Conservation (phyloP, 2,329 filamentous ascomycete genomes). For the Tolypocladium endophyticum region DNA sequence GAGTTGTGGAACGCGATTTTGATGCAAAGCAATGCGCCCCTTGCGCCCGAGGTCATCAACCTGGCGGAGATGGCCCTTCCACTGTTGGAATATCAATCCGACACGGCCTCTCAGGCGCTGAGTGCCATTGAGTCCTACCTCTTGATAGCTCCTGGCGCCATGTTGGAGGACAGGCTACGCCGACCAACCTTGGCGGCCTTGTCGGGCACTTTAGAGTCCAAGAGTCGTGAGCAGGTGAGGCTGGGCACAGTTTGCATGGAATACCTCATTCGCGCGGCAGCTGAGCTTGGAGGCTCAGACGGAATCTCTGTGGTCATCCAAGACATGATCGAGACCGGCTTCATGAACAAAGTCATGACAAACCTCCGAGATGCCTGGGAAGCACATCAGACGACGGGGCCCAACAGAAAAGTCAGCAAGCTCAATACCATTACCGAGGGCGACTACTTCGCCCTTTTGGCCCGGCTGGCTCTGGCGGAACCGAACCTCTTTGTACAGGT, state of each 20-base stretch:
- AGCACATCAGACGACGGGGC: slow-evolving; percentile 72
- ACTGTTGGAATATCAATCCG: slow-evolving; percentile 55
- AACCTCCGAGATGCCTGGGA: slow-evolving; percentile 59
- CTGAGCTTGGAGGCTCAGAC: slow-evolving; percentile 47
- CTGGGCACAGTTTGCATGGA: slow-evolving; percentile 53
- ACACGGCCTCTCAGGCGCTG: slow-evolving; percentile 51
- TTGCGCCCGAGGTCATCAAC: slow-evolving; percentile 49
- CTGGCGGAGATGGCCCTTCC: slow-evolving; percentile 55
- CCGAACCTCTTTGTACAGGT: slow-evolving; percentile 56
- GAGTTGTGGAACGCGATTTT: slow-evolving; percentile 79
- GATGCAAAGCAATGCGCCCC: slow-evolving; percentile 51
- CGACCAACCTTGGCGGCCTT: slow-evolving; percentile 38
- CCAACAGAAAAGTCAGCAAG: slow-evolving; percentile 57
- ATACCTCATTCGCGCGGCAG: slow-evolving; percentile 51
- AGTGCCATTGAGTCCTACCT: slow-evolving; percentile 62
- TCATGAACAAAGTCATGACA: slow-evolving; percentile 53
- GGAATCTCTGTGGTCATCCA: slow-evolving; percentile 54
- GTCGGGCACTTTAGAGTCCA: slow-evolving; percentile 37
- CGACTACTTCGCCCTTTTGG: slow-evolving; percentile 76
- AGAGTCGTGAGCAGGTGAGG: slow-evolving; percentile 46
- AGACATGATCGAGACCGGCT: slow-evolving; percentile 53
- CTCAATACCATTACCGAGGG: slow-evolving; percentile 69
- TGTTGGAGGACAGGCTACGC: slow-evolving; percentile 46
- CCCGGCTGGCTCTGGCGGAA: slow-evolving; percentile 64
- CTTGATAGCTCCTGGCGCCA: slow-evolving; percentile 56